Base-by-base conservation (phyloP, 768 basidiomycete species). In the Rhodotorula kratochvilovae region DNA sequence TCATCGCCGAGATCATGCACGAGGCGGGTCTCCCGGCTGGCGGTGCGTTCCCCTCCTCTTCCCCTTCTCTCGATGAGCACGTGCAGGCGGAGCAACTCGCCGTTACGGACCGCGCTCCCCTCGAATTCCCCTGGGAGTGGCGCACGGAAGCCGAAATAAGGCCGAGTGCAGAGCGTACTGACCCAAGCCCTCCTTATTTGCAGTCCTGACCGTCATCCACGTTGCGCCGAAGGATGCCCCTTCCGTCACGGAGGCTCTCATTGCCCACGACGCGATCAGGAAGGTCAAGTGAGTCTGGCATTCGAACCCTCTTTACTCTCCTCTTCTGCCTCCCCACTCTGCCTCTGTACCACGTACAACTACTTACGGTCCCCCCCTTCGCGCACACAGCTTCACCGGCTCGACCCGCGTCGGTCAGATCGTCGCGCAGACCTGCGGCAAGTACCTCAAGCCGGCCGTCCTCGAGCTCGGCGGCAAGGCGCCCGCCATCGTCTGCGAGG, bases 1-100 rank as follows among this genome's bases (percentile, higher is more conserved):
- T 78, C 39, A 72, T 81, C 16, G 81, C 79, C 23, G 74, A 81
- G 31, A 66, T 82, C 33, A 79, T 83, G 72, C 67, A 73, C 39
- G 81, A 81, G 36, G 81, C 81, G 1, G 81, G 82, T 7, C 76
- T 83, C 1, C 83, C 83, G 4, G 70, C 72, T 12, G 81, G 80
- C 12, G 61, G 61, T 62, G 33, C 25, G 61, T 36, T 12, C 7
- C 15, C 39, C 13, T 13, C 39, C 39, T 39, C 39, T 39, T 39
- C 13, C n/a, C n/a, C 39, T 39, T 39, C 8, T 39, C 39, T 39
- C 8, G 39, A 39, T 39, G 8, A n/a, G n/a, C n/a, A n/a, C n/a
- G n/a, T n/a, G n/a, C n/a, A n/a, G n/a, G n/a, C n/a, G n/a, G n/a
- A n/a, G n/a, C n/a, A n/a, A n/a, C n/a, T n/a, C n/a, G n/a, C n/a